Base-by-base conservation (phyloP, 2,329 filamentous ascomycete genomes). In the Trichoderma polysporum region DNA sequence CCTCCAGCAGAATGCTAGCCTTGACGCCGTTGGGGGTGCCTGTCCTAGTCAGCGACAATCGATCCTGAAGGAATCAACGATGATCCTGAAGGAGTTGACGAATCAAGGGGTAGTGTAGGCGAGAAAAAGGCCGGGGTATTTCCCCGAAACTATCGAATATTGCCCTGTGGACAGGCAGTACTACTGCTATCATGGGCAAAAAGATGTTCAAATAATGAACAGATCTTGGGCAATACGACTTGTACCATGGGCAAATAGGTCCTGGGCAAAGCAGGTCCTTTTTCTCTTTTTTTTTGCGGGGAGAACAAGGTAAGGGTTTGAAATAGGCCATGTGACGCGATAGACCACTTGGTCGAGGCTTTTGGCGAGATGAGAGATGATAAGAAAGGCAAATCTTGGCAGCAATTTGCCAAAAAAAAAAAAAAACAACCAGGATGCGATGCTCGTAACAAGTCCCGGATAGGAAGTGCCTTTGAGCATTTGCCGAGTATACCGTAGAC, bases 1-100 rank as follows among this genome's bases (percentile, higher is more conserved):
- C 88, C 74, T 91, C 88, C 45, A 90, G 83, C 22, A 90, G 72
- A 69, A 90, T 86, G 66, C 82, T 84, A 35, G 79, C 81, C 74
- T 90, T 90, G 77, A 80, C 79, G 68, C 84, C 84, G 65, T 86
- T 86, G 57, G 84, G 83, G 0, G 84, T 85, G 52, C 78, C 81
- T 79, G 63, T 15, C 54, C 61, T 49, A 19, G 66, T 66, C 47
- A 61, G 66, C 47, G 33, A 53, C 47, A 39, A 25, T 19, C 29
- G 33, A 67, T 58, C 58, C 39, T 39, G 4, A 31, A 60, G n/a
- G 64, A 53, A 45, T 17, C n/a, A n/a, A n/a, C n/a, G n/a, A n/a
- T 39, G 41, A 66, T 56, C 64, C 47, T 47, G 4, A 31, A 60
- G n/a, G 64, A 53, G 33, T 17, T n/a, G 39, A 17, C 17, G 17